A percentile compares a stretch with the other conserved stretches of the same genome.
phyloP scores from a whole-genome alignment of 176 grass and related monocot species.

The Avena eriantha region DNA sequence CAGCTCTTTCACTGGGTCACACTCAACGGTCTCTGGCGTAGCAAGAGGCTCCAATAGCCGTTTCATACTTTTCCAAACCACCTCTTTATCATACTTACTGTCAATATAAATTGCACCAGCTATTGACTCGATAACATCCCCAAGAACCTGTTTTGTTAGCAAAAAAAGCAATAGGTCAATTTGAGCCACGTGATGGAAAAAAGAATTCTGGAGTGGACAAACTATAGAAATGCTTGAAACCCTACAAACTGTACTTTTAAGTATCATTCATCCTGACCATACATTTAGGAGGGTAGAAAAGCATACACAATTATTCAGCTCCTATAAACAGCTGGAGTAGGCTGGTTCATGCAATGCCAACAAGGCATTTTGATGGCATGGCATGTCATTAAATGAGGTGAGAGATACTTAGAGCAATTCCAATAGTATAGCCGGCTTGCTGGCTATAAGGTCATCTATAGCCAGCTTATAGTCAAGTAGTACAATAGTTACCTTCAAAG shows the following conservation, averaged over 20 bases:
- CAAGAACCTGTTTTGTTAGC: conserved; percentile 61
- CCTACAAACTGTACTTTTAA: background rate
- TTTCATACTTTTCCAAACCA: conserved; percentile 47
- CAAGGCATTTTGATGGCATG: too few relatives aligned
- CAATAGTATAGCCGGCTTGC: too few relatives aligned
- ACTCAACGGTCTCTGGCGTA: conserved; percentile 56
- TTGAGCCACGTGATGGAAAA: background rate
- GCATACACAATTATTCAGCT: background rate
- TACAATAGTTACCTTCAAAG: too few relatives aligned
- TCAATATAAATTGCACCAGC: conserved; percentile 79
- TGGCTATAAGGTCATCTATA: too few relatives aligned
- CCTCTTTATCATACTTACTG: conserved; percentile 45
- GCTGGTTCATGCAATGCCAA: background rate
- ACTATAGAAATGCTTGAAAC: background rate
- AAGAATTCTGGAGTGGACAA: conserved; percentile 3
- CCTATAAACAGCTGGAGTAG: background rate
- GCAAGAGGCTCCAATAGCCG: conserved; percentile 69
- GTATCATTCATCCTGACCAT: background rate
- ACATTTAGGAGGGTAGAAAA: background rate
- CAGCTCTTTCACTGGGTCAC: conserved; percentile 67
- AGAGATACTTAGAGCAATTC: too few relatives aligned
- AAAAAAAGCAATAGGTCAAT: conserved; percentile 5
- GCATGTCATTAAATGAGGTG: too few relatives aligned
- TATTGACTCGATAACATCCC: conserved; percentile 77
- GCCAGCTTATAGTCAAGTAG: too few relatives aligned